Conservation (phyloP, 768 basidiomycete genomes). For the Fomitopsis serialis region DNA sequence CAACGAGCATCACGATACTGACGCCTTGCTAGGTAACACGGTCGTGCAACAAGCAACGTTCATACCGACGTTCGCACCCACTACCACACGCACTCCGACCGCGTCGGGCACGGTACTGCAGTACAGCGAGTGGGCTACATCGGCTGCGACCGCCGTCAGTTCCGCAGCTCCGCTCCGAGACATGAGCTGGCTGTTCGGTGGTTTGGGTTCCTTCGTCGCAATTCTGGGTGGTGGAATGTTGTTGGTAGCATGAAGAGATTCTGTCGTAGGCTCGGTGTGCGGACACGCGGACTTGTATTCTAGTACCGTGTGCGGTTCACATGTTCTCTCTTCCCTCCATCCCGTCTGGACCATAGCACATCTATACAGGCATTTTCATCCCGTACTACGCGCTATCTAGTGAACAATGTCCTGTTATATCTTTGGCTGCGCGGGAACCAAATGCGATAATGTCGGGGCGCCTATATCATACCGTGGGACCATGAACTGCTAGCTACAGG, state of each 20-base stretch:
- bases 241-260: conserved; percentile 5
- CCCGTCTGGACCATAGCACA: too few relatives aligned
- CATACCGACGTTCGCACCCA: conserved; percentile 25
- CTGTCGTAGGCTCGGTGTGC: neutral
- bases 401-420: too few relatives aligned
- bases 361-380: too few relatives aligned
- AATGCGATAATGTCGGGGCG: too few relatives aligned
- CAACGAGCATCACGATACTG: neutral
- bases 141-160: conserved; percentile 23
- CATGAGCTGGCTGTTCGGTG: conserved; percentile 5
- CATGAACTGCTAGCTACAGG: too few relatives aligned
- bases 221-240: conserved; percentile 9
- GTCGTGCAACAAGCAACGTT: conserved; percentile 23
- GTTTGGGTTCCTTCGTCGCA: conserved; percentile 3
- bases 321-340: too few relatives aligned
- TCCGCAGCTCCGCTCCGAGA: neutral
- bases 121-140: conserved; percentile 25
- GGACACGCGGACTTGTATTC: too few relatives aligned
- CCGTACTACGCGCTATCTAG: too few relatives aligned
- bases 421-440: too few relatives aligned
- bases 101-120: conserved; percentile 26
- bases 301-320: too few relatives aligned
- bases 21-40: conserved; percentile 13
- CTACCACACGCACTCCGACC: conserved; percentile 14
- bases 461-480: too few relatives aligned